Evolutionary conservation across 768 basidiomycete genomes (phyloP), one percentile per base, ranked within the genome.

Genomic region (Krasilnikovozyma curviuscula): DNA sequence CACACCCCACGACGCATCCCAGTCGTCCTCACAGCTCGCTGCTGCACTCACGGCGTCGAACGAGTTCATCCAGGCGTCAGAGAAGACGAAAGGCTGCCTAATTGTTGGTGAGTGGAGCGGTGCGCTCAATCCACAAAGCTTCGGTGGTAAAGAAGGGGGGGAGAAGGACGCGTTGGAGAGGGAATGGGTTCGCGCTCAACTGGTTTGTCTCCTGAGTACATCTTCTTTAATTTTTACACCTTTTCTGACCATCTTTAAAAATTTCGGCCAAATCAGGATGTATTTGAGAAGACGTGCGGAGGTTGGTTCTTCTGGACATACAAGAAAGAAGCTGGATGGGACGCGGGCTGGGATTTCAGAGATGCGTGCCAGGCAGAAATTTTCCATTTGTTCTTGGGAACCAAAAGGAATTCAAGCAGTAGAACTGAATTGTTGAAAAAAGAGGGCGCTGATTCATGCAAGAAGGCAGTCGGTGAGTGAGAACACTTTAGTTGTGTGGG

Each of bases 281-380:
- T 81, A 32, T 84, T 73, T 51, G 80, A 83, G 48, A 60, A 63
- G 39, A 55, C 64, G 30, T 78, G 80, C 50, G 74, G 72, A 0
- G 83, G 83, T 5, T 80, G 73, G 72, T 85, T 77, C 66, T 85
- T 80, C 60, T 83, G 83, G 83, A 83, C 80, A 31, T 79, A 75
- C 59, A 83, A 77, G 68, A 82, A 83, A 62, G 70, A 75, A 42
- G 59, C 65, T 5, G 62, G 60, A 3, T 75, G 76, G 46, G 83
- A 85, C 64, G 70, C 66, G 4, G 82, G 82, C 1, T 84, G 83
- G 83, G 74, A 73, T 25, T 72, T 79, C 31, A 67, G 70, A 49
- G 77, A 83, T 61, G 77, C 79, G 0, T 71, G 73, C 1, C 68
- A 67, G 23, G 70, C 68, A 3, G 77, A 76, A 7, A 73, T 79